Percentiles rank a stretch among this genome's conserved stretches.
phyloP scores from a whole-genome alignment of 1,284 basidiomycete genomes.

The Papiliotrema terrestris region DNA sequence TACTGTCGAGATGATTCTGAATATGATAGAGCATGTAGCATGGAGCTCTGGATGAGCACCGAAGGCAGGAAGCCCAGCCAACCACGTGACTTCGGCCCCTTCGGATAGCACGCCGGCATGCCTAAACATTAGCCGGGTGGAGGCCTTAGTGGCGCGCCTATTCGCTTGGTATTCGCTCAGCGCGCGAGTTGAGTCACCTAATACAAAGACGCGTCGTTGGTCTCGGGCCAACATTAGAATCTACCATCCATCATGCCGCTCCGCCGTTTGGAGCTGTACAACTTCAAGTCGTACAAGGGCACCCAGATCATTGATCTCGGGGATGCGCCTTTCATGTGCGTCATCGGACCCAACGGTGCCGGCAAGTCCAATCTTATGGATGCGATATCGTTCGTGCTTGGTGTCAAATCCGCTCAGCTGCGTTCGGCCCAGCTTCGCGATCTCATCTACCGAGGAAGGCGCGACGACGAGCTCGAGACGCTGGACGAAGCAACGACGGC shows the following conservation, averaged over 20 bases:
- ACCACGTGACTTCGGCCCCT: too few relatives aligned
- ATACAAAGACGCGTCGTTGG: too few relatives aligned
- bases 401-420: slow-evolving; percentile 89
- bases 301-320: slow-evolving; percentile 49
- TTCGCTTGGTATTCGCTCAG: too few relatives aligned
- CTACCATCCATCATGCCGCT: slow-evolving; percentile 51
- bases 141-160: too few relatives aligned
- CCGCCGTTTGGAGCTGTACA: slow-evolving; percentile 68
- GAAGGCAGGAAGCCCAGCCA: too few relatives aligned
- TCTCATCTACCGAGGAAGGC: slow-evolving; percentile 86
- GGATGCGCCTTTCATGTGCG: slow-evolving; percentile 74
- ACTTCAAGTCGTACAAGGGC: slow-evolving; percentile 85
- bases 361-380: slow-evolving; percentile 99
- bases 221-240: too few relatives aligned
- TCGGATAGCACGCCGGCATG: too few relatives aligned
- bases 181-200: too few relatives aligned
- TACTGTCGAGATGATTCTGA: too few relatives aligned
- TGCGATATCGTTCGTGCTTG: slow-evolving; percentile 97
- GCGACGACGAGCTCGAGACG: slow-evolving; percentile 47
- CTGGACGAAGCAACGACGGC: slow-evolving; percentile 75
- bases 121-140: too few relatives aligned
- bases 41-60: too few relatives aligned
- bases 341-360: slow-evolving; percentile 98
- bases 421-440: slow-evolving; percentile 91
- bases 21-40: too few relatives aligned